A percentile compares a stretch with the other conserved stretches of the same genome.
phyloP scores from a whole-genome alignment of 768 basidiomycete species.

The Mycena olivaceomarginata region DNA sequence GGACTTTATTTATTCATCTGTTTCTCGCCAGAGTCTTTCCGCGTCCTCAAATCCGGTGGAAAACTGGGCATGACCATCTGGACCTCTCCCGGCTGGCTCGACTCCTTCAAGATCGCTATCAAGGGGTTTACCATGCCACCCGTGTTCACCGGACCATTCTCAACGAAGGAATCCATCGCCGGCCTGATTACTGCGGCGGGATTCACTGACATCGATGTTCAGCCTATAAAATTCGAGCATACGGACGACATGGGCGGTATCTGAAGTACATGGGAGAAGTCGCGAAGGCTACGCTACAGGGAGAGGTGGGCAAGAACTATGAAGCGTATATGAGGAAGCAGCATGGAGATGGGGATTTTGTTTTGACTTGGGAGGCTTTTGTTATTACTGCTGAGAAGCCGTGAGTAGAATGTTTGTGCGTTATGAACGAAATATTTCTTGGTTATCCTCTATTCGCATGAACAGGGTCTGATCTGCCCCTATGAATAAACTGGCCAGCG shows the following conservation, averaged over 20 bases:
- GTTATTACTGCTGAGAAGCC: constrained; percentile 26
- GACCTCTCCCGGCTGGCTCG: constrained; percentile 31
- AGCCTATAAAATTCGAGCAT: constrained; percentile 8
- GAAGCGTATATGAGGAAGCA: constrained; percentile 18
- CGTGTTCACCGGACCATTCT: constrained; percentile 1
- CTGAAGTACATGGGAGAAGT: not conserved
- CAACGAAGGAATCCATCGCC: constrained; percentile 1
- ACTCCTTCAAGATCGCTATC: not conserved
- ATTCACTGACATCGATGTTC: constrained; percentile 21
- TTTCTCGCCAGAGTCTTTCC: constrained; percentile 19
- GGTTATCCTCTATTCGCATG: too few relatives aligned
- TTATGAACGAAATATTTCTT: too few relatives aligned
- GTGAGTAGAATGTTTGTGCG: not conserved
- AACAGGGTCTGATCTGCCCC: too few relatives aligned
- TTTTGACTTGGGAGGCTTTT: constrained; percentile 25
- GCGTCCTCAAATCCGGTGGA: not conserved
- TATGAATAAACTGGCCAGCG: too few relatives aligned
- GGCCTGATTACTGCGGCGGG: constrained; percentile 12
- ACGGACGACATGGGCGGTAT: constrained; percentile 6
- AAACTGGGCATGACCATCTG: not conserved
- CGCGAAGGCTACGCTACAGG: not conserved
- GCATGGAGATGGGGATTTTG: constrained; percentile 31
- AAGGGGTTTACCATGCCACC: constrained; percentile 6
- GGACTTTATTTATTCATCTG: not conserved
- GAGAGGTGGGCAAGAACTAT: constrained; percentile 19